These are phyloP conservation scores for Aspergillus nomiae DNA, from an alignment of 2,329 filamentous ascomycete species.

Conservation along the genomic window DNA sequence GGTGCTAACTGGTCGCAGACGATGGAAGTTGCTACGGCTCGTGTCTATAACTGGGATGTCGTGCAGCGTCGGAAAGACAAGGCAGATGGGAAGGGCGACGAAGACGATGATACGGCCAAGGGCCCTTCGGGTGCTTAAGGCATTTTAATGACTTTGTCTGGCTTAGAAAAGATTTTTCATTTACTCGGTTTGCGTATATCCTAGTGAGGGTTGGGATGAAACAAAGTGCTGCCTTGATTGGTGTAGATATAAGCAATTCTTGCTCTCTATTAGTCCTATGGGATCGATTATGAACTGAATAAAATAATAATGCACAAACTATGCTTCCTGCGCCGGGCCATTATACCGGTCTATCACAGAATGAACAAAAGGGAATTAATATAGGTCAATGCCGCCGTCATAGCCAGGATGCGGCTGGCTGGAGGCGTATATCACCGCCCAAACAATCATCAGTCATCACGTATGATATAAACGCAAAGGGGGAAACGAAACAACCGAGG, in stretches of 20 bases:
- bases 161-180: conserved; percentile 6
- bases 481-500: background rate
- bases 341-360: conserved; percentile 10
- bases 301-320: background rate
- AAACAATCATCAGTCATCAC: conserved; percentile 16
- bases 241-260: background rate
- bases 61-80: conserved; percentile 93
- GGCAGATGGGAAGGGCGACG: conserved; percentile 51
- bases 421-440: background rate
- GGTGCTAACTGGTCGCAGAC: conserved; percentile 59
- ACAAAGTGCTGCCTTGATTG: background rate
- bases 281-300: background rate
- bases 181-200: conserved; percentile 9
- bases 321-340: conserved; percentile 6
- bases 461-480: background rate
- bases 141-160: conserved; percentile 4
- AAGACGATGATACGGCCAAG: conserved; percentile 45
- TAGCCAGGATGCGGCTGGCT: background rate
- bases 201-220: conserved; percentile 3
- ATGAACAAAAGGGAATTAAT: background rate
- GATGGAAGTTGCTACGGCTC: conserved; percentile 91
- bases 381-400: background rate
- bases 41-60: conserved; percentile 99
- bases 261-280: background rate
- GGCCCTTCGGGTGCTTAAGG: conserved; percentile 1